Percentiles rank a stretch among this genome's conserved stretches.
Conservation (phyloP, 1,139 yeast species). For the Pichia sp. region DNA sequence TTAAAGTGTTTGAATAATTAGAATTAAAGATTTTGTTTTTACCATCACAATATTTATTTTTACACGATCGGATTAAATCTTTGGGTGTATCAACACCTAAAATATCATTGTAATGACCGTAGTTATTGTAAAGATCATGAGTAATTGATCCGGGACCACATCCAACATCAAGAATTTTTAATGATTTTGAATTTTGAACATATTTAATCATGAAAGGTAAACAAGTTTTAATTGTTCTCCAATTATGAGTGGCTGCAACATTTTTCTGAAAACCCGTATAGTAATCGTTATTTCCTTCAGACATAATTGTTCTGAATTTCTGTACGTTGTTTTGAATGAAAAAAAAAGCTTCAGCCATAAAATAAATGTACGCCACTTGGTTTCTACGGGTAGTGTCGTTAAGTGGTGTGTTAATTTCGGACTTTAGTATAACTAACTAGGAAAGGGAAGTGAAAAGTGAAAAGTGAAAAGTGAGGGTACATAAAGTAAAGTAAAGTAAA, state of each 20-base stretch:
- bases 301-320: too few relatives aligned
- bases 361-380: too few relatives aligned
- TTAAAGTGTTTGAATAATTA: neutral
- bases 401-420: too few relatives aligned
- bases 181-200: neutral
- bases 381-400: too few relatives aligned
- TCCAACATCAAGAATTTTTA: slow-evolving; percentile 9
- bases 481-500: too few relatives aligned
- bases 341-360: too few relatives aligned
- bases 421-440: too few relatives aligned
- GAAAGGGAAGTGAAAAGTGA: too few relatives aligned
- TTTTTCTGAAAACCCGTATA: slow-evolving; percentile 17
- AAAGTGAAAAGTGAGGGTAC: too few relatives aligned
- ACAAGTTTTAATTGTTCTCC: slow-evolving; percentile 1
- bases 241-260: slow-evolving; percentile 2
- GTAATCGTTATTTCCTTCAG: slow-evolving; percentile 1
- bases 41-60: neutral
- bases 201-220: neutral
- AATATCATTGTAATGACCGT: slow-evolving; percentile 1
- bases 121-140: slow-evolving; percentile 2
- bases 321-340: too few relatives aligned
- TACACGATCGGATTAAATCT: slow-evolving; percentile 2
- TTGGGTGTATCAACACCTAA: slow-evolving; percentile 5
- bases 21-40: neutral
- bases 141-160: slow-evolving; percentile 12